Percentiles rank a stretch among this genome's conserved stretches.
phyloP scores from a whole-genome alignment of 139 green algal species.

The Tetradesmus obliquus region DNA sequence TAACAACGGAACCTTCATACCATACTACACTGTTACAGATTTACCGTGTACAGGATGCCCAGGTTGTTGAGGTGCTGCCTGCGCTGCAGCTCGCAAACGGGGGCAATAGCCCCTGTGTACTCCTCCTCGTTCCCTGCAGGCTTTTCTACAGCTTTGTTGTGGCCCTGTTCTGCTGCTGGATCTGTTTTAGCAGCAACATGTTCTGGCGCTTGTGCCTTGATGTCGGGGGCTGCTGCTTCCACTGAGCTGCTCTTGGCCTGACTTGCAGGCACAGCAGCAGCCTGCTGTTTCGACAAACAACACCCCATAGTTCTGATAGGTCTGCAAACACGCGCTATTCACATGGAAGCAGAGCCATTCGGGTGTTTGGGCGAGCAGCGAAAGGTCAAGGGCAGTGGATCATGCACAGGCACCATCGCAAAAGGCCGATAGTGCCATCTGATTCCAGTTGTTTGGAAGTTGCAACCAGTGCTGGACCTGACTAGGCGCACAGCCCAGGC shows the following conservation, averaged over 20 bases:
- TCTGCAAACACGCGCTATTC: not conserved
- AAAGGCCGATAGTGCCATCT: not conserved
- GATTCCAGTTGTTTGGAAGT: not conserved
- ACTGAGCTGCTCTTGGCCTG: conserved; percentile 8
- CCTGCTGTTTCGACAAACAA: not conserved
- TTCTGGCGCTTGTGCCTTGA: not conserved
- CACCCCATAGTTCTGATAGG: not conserved
- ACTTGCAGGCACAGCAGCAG: not conserved
- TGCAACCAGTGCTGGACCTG: not conserved
- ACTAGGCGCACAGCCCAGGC: not conserved
- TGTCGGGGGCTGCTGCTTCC: not conserved
- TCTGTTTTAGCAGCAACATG: not conserved
- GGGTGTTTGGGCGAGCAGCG: not conserved
- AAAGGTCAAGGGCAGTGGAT: not conserved
- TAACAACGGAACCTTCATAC: not conserved
- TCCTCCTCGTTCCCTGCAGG: not conserved
- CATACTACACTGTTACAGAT: not conserved
- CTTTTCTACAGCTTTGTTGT: not conserved
- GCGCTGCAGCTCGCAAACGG: conserved; percentile 53
- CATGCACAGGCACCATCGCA: not conserved
- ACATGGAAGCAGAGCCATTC: not conserved
- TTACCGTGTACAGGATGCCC: conserved; percentile 65
- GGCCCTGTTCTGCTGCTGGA: not conserved
- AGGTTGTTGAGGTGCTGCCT: conserved; percentile 58
- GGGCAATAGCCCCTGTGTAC: conserved; percentile 50